Conservation (phyloP, 2,329 filamentous ascomycete genomes). For the Diaporthe sp. region DNA sequence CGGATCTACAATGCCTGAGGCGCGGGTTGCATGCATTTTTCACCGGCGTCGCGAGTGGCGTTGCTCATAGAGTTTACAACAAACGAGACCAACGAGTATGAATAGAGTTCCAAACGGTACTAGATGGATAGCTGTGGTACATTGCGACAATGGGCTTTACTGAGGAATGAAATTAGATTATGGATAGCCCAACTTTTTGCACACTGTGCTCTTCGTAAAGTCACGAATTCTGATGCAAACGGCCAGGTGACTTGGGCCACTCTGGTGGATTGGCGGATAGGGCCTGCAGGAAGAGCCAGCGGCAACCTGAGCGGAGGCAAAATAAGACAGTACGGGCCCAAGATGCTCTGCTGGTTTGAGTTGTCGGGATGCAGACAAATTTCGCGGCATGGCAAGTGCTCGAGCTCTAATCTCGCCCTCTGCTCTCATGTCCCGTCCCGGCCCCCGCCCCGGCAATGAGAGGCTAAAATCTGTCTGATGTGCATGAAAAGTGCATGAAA, state of each 20-base stretch:
- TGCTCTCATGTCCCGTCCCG: not conserved
- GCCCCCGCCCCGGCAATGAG: no score
- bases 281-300: not conserved
- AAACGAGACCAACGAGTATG: conserved; percentile 12
- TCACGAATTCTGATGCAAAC: not conserved
- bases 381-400: not conserved
- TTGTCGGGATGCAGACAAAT: not conserved
- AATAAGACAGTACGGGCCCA: not conserved
- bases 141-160: not conserved
- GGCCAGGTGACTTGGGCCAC: not conserved
- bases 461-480: no score
- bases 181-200: no score
- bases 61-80: conserved; percentile 13
- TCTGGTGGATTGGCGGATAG: not conserved
- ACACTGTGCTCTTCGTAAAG: not conserved
- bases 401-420: not conserved
- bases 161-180: not conserved
- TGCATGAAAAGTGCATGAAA: not conserved
- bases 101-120: not conserved
- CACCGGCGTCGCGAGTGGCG: not conserved
- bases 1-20: not conserved
- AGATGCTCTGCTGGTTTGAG: not conserved
- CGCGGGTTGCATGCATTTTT: not conserved
- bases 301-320: not conserved
- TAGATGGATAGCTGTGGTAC: conserved; percentile 4